Percentiles rank a stretch among this genome's conserved stretches.
Evolutionary conservation across 2,329 filamentous ascomycete species (phyloP).

Genomic region (Cladobotryum protrusum): DNA sequence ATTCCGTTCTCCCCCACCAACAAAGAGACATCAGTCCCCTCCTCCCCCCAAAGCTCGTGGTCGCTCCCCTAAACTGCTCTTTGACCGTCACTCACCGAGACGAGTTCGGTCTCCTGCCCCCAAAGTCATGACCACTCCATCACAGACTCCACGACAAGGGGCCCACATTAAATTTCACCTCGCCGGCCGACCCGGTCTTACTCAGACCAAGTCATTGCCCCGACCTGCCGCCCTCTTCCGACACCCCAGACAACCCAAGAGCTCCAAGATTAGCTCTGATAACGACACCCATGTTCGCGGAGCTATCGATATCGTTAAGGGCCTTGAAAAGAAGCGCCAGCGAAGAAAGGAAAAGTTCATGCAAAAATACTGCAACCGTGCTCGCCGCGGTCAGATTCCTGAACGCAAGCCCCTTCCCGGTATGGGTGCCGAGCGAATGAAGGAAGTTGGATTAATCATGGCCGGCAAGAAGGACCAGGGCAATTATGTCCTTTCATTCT

Average conservation of each 20-base stretch:
- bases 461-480: conserved; percentile 70
- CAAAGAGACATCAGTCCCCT: conserved; percentile 21
- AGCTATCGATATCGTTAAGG: conserved; percentile 97
- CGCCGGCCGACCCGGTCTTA: conserved; percentile 57
- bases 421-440: conserved; percentile 87
- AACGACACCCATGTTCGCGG: conserved; percentile 67
- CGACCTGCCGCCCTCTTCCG: conserved; percentile 67
- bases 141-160: conserved; percentile 34
- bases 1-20: conserved; percentile 39
- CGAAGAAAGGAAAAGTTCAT: conserved; percentile 88
- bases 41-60: conserved; percentile 41
- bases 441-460: conserved; percentile 73
- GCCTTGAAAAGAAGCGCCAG: conserved; percentile 88
- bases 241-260: conserved; percentile 39
- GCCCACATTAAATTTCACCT: conserved; percentile 33
- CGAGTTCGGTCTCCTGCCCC: conserved; percentile 67
- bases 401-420: conserved; percentile 69
- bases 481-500: conserved; percentile 73
- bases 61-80: conserved; percentile 48
- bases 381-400: conserved; percentile 58
- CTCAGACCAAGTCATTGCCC: conserved; percentile 80
- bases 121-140: conserved; percentile 28
- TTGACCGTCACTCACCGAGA: conserved; percentile 64
- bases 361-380: conserved; percentile 81
- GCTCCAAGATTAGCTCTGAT: conserved; percentile 25